phyloP scores from a whole-genome alignment of 2,329 filamentous ascomycete species.

The Karstenula rhodostoma region DNA sequence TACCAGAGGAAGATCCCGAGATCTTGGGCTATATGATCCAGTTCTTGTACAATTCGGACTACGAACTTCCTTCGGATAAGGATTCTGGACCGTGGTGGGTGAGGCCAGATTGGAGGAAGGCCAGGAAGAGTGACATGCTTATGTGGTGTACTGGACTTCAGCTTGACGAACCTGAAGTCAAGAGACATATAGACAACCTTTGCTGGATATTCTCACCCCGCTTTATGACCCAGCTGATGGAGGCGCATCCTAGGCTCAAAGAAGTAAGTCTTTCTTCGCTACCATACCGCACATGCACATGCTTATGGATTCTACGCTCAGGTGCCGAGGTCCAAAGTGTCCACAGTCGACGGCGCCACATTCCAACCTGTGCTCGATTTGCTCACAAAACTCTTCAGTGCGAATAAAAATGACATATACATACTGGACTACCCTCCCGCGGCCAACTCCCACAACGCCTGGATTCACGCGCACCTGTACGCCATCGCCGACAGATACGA shows the following conservation, averaged over 20 bases:
- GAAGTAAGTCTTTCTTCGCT: background rate
- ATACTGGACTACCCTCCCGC: background rate
- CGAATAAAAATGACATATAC: background rate
- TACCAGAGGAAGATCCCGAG: slow-evolving; percentile 22
- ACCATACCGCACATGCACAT: no score
- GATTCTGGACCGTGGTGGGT: background rate
- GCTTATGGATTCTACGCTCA: background rate
- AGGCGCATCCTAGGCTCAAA: background rate
- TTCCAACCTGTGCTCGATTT: background rate
- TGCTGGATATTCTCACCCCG: background rate
- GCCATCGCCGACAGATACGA: slow-evolving; percentile 24
- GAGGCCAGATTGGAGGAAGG: background rate
- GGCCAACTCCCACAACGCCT: background rate
- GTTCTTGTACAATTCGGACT: slow-evolving; percentile 18
- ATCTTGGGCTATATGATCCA: slow-evolving; percentile 20
- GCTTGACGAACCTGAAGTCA: no score
- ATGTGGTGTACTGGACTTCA: no score
- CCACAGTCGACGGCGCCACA: background rate
- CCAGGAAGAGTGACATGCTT: no score
- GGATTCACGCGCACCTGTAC: slow-evolving; percentile 20
- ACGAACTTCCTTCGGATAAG: slow-evolving; percentile 12
- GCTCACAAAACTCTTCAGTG: background rate
- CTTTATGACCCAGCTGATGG: background rate
- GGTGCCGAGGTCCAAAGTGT: background rate
- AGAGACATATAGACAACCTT: background rate